Evolutionary conservation across 768 basidiomycete genomes (phyloP).

Genomic region (Gloeophyllum trabeum): DNA sequence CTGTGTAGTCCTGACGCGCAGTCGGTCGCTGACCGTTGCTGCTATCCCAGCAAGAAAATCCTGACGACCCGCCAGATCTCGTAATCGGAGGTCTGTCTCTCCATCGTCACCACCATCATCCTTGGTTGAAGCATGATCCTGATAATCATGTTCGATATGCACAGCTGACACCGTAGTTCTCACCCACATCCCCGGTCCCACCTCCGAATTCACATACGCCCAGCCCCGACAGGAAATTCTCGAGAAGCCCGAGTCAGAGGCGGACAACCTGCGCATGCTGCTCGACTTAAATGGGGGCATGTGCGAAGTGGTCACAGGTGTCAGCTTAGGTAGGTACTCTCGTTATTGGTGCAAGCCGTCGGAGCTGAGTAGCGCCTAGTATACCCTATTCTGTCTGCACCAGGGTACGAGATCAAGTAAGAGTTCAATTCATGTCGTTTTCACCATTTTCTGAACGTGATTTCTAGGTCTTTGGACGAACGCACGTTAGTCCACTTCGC

Average conservation of each 20-base stretch:
- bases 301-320: constrained; percentile 90
- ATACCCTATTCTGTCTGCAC: constrained; percentile 64
- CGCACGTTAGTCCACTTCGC: constrained; percentile 70
- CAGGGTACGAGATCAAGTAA: constrained; percentile 66
- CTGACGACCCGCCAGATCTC: constrained; percentile 66
- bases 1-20: background rate
- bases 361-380: constrained; percentile 25
- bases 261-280: constrained; percentile 81
- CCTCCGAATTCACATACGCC: constrained; percentile 43
- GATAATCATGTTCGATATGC: constrained; percentile 1
- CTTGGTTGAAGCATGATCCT: background rate
- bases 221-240: constrained; percentile 58
- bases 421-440: constrained; percentile 5
- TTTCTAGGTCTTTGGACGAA: constrained; percentile 65
- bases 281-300: constrained; percentile 75
- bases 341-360: constrained; percentile 1
- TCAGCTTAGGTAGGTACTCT: constrained; percentile 50
- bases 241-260: constrained; percentile 77
- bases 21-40: background rate
- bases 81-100: constrained; percentile 55
- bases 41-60: constrained; percentile 29
- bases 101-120: background rate
- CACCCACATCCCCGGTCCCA: constrained; percentile 54
- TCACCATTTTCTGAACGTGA: background rate
- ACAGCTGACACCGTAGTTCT: constrained; percentile 98